These are phyloP conservation scores for Trichoderma sp. DNA, from an alignment of 2,329 filamentous ascomycete genomes.

Conservation along the genomic window DNA sequence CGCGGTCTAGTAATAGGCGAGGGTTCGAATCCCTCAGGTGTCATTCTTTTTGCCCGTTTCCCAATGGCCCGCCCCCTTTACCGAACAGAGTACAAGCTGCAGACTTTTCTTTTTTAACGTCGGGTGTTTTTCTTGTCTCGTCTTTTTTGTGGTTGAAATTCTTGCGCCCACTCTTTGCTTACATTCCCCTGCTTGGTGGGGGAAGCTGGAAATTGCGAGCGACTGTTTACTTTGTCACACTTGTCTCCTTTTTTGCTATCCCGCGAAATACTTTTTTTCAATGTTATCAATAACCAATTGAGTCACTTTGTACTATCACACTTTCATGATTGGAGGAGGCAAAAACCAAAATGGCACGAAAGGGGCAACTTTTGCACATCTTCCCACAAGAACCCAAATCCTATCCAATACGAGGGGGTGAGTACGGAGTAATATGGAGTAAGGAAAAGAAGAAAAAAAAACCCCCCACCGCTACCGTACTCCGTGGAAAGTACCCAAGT, in stretches of 20 bases:
- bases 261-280: not conserved
- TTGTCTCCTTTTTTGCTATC: too few species aligned
- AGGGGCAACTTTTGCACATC: not conserved
- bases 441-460: too few species aligned
- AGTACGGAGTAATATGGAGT: too few species aligned
- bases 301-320: not conserved
- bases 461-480: too few species aligned
- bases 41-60: slow-evolving; percentile 20
- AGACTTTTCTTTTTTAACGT: too few species aligned
- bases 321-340: not conserved
- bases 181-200: not conserved
- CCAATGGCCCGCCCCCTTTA: not conserved
- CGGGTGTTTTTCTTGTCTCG: too few species aligned
- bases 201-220: not conserved
- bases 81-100: not conserved
- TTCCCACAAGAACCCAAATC: not conserved
- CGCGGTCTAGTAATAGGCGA: slow-evolving; percentile 32
- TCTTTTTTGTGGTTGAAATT: not conserved
- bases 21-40: slow-evolving; percentile 35
- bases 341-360: not conserved
- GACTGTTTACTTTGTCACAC: too few species aligned
- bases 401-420: too few species aligned
- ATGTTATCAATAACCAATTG: not conserved
- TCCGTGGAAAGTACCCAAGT: not conserved
- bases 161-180: not conserved